Conservation (phyloP, 1,139 yeast genomes). For the Lodderomyces oxycetoniae region DNA sequence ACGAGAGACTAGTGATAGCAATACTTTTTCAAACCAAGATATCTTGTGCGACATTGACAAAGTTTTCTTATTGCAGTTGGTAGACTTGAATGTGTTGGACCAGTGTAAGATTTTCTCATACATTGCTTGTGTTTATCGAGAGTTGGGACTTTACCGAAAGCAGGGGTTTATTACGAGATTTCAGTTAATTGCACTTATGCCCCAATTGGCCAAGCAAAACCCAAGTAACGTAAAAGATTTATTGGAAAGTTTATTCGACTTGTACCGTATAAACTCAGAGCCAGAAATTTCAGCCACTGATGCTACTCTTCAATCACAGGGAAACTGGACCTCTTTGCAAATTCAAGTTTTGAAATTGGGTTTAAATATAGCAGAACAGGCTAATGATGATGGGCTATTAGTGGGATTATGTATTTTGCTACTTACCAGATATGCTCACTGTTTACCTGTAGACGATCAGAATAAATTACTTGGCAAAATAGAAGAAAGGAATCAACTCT, state of each 20-base stretch:
- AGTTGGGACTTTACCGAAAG: constrained; percentile 61
- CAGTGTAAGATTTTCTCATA: constrained; percentile 62
- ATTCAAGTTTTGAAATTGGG: constrained; percentile 55
- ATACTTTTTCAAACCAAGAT: constrained; percentile 29
- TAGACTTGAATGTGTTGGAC: constrained; percentile 44
- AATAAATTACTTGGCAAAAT: constrained; percentile 21
- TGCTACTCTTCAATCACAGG: constrained; percentile 18
- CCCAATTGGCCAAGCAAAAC: constrained; percentile 24
- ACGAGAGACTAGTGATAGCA: constrained; percentile 1
- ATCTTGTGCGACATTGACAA: constrained; percentile 50
- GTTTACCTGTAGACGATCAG: constrained; percentile 40
- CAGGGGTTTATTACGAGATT: constrained; percentile 65
- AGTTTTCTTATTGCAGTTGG: constrained; percentile 34
- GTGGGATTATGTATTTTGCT: constrained; percentile 48
- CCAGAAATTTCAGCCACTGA: constrained; percentile 24
- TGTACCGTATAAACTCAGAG: constrained; percentile 37
- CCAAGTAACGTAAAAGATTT: constrained; percentile 19
- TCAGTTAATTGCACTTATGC: constrained; percentile 48
- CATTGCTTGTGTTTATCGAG: constrained; percentile 61
- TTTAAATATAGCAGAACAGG: constrained; percentile 47
- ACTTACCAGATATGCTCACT: constrained; percentile 51
- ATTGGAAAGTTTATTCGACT: constrained; percentile 34
- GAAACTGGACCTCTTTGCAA: constrained; percentile 55
- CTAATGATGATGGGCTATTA: constrained; percentile 44
- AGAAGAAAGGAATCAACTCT: constrained; percentile 16